Conservation (phyloP, 1,139 yeast species). For the Magnusiomyces suaveolens region DNA sequence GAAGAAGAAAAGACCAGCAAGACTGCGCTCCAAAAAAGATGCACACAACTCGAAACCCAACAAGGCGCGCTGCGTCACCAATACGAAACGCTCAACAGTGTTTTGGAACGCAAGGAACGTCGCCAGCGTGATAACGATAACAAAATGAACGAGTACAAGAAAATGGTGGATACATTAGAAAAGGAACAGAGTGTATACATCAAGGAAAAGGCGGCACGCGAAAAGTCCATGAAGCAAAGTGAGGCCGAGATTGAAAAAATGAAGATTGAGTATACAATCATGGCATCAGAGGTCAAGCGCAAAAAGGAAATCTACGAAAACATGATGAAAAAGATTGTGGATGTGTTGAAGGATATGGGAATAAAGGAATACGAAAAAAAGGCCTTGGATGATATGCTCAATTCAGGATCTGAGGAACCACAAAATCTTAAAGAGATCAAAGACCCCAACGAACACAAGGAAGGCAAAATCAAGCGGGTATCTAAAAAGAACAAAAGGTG, state of each 20-base stretch:
- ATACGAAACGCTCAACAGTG: slow-evolving; percentile 22
- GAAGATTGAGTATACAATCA: slow-evolving; percentile 1
- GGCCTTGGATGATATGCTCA: not conserved
- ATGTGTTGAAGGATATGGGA: not conserved
- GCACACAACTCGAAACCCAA: slow-evolving; percentile 22
- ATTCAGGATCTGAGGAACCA: not conserved
- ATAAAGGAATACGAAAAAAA: not conserved
- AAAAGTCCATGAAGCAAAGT: slow-evolving; percentile 5
- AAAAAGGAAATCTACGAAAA: slow-evolving; percentile 2
- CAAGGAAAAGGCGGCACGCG: not conserved
- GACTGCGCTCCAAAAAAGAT: slow-evolving; percentile 22
- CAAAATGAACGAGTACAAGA: slow-evolving; percentile 16
- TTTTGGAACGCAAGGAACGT: slow-evolving; percentile 25
- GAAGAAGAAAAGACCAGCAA: slow-evolving; percentile 20
- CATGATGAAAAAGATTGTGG: not conserved
- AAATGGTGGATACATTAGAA: slow-evolving; percentile 18
- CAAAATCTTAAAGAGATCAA: not conserved
- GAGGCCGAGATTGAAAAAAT: slow-evolving; percentile 5
- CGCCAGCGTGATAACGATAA: slow-evolving; percentile 22
- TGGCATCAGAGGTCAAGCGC: not conserved
- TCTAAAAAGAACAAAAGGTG: not conserved
- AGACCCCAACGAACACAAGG: not conserved
- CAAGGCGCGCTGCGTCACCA: slow-evolving; percentile 25
- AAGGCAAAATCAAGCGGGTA: not conserved
- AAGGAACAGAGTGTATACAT: slow-evolving; percentile 15